These are phyloP conservation scores for Malus hybrid DNA, from an alignment of 331 rosid species.

Conservation along the genomic window DNA sequence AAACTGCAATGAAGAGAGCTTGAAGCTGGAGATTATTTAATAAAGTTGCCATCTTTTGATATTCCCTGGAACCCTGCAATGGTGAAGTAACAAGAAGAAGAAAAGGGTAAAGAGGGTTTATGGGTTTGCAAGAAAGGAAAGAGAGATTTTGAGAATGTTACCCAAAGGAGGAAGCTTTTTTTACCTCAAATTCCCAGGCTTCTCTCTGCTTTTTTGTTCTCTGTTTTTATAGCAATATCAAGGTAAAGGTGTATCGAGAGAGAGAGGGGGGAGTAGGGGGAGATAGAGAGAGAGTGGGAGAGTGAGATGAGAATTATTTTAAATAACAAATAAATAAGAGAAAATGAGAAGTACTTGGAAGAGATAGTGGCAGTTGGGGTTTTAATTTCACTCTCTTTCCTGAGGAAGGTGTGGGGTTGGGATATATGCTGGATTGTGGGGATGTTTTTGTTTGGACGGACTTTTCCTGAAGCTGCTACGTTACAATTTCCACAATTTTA, in stretches of 20 bases:
- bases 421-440: background rate
- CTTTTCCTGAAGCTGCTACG: background rate
- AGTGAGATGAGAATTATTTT: background rate
- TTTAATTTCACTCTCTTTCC: background rate
- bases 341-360: background rate
- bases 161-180: background rate
- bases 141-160: background rate
- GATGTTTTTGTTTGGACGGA: background rate
- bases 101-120: background rate
- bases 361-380: background rate
- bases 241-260: background rate
- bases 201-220: background rate
- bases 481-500: background rate
- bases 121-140: background rate
- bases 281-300: background rate
- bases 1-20: slow-evolving; percentile 36
- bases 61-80: slow-evolving; percentile 30
- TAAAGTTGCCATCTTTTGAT: slow-evolving; percentile 1
- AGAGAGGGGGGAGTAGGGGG: too few species aligned
- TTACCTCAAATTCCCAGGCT: background rate
- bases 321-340: background rate
- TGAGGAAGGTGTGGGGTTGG: background rate
- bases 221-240: background rate
- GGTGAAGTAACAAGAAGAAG: background rate
- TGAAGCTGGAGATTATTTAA: slow-evolving; percentile 18